Evolutionary conservation across 2,329 filamentous ascomycete genomes (phyloP), one percentile per base, ranked within the genome.

Genomic region (Trichoderma endophyticum): DNA sequence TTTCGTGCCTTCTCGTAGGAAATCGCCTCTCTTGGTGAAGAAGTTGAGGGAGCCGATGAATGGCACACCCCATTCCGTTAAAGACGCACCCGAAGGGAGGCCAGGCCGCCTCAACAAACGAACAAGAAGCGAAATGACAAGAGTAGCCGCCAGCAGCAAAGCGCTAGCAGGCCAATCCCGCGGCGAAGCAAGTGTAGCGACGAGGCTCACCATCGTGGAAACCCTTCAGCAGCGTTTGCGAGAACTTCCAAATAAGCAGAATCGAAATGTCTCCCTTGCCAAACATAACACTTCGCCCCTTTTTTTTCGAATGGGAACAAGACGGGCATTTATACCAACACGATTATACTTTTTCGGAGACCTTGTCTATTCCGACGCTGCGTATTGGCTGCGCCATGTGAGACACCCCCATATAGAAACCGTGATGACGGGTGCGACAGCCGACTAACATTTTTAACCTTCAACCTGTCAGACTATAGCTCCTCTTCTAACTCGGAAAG

Each of bases 21-120:
- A 88, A 30, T 84, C 81, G 77, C 80, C 82, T 67, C 86, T 80
- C 18, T 79, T 72, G 3, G 82, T 83, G 79, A 86, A 87, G 79
- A 86, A 87, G 0, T 78, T 77, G 30, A 82, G 71, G 2, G 82
- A 79, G 3, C 86, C 86, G 4, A 85, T 71, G 9, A 87, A 73
- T 0, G 86, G 86, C 75, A 76, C 82, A 8, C 75, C 72, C 63
- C 74, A 74, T 24, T 78, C 36, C n/a, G 75, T 70, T 15, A 61
- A 74, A 3, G 79, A 79, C 6, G 79, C 76, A 9, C 75, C 75
- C 6, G 59, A 61, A 14, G 77, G 77, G 30, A 79, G 73, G 14
- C 67, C 61, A 6, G 76, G 74, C 18, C 78, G 77, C 21, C 18
- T 62, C 9, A 67, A 14, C 24, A 60, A 60, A 32, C 73, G 66